phyloP scores from a whole-genome alignment of 78 protist genomes.

The Capsaspora owczarzaki region DNA sequence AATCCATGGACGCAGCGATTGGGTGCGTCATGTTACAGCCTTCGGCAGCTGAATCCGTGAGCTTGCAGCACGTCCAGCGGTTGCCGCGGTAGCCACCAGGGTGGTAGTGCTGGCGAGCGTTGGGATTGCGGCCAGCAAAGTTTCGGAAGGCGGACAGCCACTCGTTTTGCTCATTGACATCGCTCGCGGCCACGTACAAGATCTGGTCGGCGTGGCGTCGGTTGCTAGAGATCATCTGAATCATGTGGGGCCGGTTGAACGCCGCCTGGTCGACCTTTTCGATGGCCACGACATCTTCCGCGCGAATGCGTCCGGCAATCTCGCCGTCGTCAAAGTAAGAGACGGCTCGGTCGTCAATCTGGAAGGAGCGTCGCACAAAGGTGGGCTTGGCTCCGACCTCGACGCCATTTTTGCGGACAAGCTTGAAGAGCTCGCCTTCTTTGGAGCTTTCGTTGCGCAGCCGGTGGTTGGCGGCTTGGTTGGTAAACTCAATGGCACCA shows the following conservation, averaged over 20 bases:
- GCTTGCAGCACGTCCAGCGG: neutral
- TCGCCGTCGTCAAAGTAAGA: neutral
- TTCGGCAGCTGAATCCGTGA: neutral
- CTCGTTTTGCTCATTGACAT: neutral
- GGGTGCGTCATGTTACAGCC: neutral
- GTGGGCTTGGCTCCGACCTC: neutral
- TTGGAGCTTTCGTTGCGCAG: too few species aligned
- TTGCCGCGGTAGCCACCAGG: neutral
- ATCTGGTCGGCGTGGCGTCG: neutral
- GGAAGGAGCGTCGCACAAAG: neutral
- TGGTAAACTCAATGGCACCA: neutral
- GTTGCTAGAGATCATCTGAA: neutral
- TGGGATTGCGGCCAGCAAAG: neutral
- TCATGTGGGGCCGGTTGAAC: neutral
- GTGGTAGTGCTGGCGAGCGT: neutral
- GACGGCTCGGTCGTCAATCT: neutral
- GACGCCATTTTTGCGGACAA: neutral
- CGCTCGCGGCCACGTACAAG: neutral
- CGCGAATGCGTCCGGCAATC: neutral
- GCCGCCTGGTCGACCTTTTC: neutral
- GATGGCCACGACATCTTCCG: neutral
- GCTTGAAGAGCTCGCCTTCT: neutral
- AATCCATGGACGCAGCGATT: neutral
- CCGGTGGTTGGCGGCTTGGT: neutral
- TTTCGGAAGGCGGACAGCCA: neutral